Evolutionary conservation across 148 eudicot species (phyloP).

Genomic region (Diospyros kaki): DNA sequence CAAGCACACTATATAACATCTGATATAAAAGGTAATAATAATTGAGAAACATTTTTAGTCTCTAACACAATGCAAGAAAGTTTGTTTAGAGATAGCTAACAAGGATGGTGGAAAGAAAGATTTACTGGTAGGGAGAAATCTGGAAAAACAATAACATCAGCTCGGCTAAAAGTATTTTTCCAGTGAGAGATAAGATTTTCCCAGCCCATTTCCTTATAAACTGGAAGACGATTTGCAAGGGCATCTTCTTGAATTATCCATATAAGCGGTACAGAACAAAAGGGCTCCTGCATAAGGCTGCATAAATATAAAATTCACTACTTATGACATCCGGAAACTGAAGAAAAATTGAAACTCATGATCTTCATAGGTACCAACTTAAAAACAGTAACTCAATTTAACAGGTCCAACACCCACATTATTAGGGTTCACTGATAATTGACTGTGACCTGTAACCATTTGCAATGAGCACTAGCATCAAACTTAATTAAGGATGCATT

Average conservation of each 20-base stretch:
- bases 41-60: conserved; percentile 25
- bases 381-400: conserved; percentile 6
- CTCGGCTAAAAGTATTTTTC: conserved; percentile 70
- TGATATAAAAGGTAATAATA: conserved; percentile 47
- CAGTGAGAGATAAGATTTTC: conserved; percentile 64
- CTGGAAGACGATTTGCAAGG: conserved; percentile 74
- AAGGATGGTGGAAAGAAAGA: conserved; percentile 7
- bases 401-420: not conserved
- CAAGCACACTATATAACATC: conserved; percentile 92
- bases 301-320: conserved; percentile 78
- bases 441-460: too few species aligned
- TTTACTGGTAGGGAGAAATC: conserved; percentile 85
- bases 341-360: conserved; percentile 1
- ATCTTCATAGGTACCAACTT: not conserved
- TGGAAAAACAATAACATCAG: conserved; percentile 84
- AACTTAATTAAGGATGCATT: too few species aligned
- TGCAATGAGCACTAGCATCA: too few species aligned
- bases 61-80: not conserved
- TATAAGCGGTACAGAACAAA: conserved; percentile 88
- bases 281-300: conserved; percentile 99
- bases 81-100: not conserved
- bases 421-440: not conserved
- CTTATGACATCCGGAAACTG: not conserved
- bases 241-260: conserved; percentile 91
- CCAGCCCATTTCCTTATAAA: conserved; percentile 60